Evolutionary conservation across 2,329 filamentous ascomycete species (phyloP), one percentile per base, ranked within the genome.

Genomic region (Fusarium brachygibbosum): DNA sequence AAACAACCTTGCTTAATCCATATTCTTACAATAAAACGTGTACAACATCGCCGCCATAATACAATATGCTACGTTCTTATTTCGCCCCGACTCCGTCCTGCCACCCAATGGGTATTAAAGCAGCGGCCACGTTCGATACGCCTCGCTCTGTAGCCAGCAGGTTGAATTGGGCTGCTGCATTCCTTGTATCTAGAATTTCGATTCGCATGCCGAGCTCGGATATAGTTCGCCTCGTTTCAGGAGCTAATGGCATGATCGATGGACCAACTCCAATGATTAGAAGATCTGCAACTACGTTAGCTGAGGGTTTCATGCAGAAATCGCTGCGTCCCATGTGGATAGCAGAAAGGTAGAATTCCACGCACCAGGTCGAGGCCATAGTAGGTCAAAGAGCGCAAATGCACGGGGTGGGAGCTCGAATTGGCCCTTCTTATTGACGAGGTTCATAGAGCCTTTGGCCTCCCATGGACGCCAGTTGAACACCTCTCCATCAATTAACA

Each of bases 161-260:
- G 77, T 99, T 99, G 79, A 96, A 99, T 78, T 98, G 94, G 34
- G 94, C 91, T 2, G 95, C 93, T 11, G 96, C 96, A 80, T 98
- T 98, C 68, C 93, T 86, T 32, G 96, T 98, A 81, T 98, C 96
- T 76, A 95, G 87, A 5, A 98, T 86, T 76, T 99, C 96, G 7
- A 98, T 85, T 59, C 93, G 86, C 72, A 98, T 92, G 0, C 96
- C 96, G 41, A 98, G 80, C 31, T 87, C 86, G 66, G 90, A 91
- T 58, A 99, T 88, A 72, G 89, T 85, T 61, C 85, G 85, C 72
- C 91, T 89, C 42, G 93, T 93, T 71, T 89, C 85, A 1, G 92
- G 92, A 58, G 91, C 93, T 10, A 98, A 80, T 1, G 94, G 94
- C 50, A 90, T 82, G 51, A 96, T 93, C 21, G 86, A 85, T 21